Conservation (phyloP, 2,329 filamentous ascomycete genomes). For the Ceratocystis diversiconidia region DNA sequence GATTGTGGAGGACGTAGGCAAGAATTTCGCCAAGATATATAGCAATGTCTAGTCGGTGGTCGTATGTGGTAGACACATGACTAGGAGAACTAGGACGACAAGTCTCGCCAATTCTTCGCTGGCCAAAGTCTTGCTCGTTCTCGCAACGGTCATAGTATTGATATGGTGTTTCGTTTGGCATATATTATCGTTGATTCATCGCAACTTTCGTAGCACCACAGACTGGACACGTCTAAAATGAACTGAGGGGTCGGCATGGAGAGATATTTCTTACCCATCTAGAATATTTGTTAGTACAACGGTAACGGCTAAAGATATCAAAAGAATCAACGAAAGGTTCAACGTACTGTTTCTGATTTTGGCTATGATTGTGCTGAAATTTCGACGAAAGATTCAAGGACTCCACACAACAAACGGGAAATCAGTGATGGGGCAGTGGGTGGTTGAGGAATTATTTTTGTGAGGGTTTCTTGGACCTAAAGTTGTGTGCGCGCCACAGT, state of each 20-base stretch:
- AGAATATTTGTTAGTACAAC: constrained; percentile 28
- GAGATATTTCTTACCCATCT: constrained; percentile 45
- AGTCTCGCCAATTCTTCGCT: background rate
- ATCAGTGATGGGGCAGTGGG: constrained; percentile 13
- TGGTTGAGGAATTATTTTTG: constrained; percentile 16
- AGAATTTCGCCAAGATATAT: background rate
- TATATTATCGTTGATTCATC: background rate
- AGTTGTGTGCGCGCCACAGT: constrained; percentile 17
- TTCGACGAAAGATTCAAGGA: constrained; percentile 17
- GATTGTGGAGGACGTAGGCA: background rate
- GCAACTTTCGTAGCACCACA: constrained; percentile 10
- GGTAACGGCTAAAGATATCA: constrained; percentile 13
- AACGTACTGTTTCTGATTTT: constrained; percentile 19
- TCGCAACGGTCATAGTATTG: background rate
- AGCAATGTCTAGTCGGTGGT: background rate
- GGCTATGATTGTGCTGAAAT: constrained; percentile 17
- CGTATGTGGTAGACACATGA: background rate
- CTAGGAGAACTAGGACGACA: background rate
- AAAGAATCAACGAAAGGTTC: constrained; percentile 10
- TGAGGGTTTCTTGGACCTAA: constrained; percentile 18
- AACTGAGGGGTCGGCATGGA: background rate
- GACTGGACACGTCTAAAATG: constrained; percentile 4
- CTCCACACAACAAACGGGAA: constrained; percentile 17
- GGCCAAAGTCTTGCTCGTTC: background rate
- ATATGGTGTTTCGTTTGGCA: background rate